These are phyloP conservation scores for Erodium moschatum DNA, from an alignment of 441 rosid species.

Conservation along the genomic window DNA sequence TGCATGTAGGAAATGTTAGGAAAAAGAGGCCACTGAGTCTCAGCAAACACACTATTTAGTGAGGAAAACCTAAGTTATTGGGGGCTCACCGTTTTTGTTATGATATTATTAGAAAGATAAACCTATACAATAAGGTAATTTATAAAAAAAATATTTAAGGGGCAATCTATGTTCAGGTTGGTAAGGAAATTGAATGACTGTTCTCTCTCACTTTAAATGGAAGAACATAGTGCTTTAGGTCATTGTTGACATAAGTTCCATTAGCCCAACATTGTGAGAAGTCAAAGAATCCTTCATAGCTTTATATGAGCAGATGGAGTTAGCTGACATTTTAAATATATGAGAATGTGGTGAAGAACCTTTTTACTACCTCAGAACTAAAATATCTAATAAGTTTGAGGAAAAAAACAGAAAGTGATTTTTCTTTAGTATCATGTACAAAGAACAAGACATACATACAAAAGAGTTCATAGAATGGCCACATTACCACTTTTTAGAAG, in stretches of 20 bases:
- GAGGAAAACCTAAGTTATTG: background rate
- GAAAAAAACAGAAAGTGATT: background rate
- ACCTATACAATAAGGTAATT: background rate
- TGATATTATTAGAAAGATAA: background rate
- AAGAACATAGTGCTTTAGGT: background rate
- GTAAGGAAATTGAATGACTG: background rate
- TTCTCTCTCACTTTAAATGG: background rate
- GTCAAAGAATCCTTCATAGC: background rate
- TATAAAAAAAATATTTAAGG: background rate
- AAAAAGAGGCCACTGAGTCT: background rate
- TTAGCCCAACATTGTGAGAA: background rate
- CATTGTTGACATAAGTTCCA: background rate
- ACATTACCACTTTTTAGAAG: constrained; percentile 73
- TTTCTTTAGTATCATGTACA: background rate
- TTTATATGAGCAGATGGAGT: background rate
- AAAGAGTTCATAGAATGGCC: background rate
- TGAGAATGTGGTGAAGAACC: background rate
- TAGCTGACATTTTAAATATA: background rate
- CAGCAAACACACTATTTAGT: background rate
- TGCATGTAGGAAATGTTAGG: background rate
- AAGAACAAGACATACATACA: background rate
- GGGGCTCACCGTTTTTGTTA: background rate
- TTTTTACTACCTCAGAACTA: background rate
- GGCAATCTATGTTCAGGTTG: background rate
- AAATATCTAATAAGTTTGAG: background rate